These are phyloP conservation scores for Aschersonia sp. DNA, from an alignment of 2,329 filamentous ascomycete genomes.

Conservation along the genomic window DNA sequence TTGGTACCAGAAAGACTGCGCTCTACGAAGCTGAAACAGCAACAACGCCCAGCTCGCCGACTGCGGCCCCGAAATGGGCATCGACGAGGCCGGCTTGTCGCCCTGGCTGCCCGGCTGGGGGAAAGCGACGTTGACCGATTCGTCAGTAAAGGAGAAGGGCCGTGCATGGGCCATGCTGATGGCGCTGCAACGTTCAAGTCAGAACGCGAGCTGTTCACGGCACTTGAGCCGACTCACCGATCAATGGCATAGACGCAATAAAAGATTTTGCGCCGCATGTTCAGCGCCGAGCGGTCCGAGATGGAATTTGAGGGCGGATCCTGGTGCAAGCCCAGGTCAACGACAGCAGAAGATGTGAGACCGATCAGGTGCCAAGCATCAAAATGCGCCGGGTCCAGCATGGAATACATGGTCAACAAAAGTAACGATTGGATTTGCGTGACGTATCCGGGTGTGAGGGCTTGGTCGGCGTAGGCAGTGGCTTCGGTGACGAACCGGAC, in stretches of 20 bases:
- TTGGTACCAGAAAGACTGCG: conserved; percentile 84
- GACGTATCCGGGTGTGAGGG: conserved; percentile 72
- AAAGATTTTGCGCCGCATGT: conserved; percentile 71
- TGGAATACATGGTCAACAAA: conserved; percentile 75
- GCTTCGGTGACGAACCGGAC: conserved; percentile 47
- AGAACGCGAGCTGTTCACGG: no score
- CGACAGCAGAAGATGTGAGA: conserved; percentile 71
- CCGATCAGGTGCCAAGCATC: conserved; percentile 91
- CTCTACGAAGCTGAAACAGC: conserved; percentile 68
- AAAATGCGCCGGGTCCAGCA: conserved; percentile 80
- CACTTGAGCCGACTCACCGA: conserved; percentile 35
- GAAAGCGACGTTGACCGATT: conserved; percentile 68
- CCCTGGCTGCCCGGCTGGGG: conserved; percentile 38
- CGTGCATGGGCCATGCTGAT: conserved; percentile 80
- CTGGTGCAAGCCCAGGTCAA: conserved; percentile 87
- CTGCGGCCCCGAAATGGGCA: conserved; percentile 28
- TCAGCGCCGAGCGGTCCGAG: conserved; percentile 53
- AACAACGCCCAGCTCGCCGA: conserved; percentile 57
- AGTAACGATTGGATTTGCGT: conserved; percentile 78
- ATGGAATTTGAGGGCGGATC: conserved; percentile 62
- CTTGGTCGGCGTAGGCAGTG: conserved; percentile 63
- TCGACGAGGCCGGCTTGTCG: conserved; percentile 25
- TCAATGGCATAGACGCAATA: conserved; percentile 86
- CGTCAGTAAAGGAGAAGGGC: conserved; percentile 88
- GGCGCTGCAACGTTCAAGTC: conserved; percentile 33